These are phyloP conservation scores for Leccinum longicurvipes DNA, from an alignment of 768 basidiomycete species.

Conservation along the genomic window DNA sequence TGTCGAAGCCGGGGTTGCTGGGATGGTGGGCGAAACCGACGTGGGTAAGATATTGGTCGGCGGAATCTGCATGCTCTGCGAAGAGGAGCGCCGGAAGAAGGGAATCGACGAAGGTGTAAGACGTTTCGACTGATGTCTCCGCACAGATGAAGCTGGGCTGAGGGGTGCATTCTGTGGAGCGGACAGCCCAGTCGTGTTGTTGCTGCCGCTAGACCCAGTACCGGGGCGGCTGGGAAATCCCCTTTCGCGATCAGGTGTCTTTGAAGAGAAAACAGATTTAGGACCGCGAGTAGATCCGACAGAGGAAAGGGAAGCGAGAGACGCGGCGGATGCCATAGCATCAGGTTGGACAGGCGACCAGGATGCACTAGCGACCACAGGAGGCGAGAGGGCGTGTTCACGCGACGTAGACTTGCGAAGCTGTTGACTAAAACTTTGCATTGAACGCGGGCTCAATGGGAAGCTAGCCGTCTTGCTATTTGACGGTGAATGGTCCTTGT, in stretches of 20 bases:
- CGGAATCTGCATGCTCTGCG: slow-evolving; percentile 77
- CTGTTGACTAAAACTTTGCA: slow-evolving; percentile 60
- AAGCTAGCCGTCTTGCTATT: slow-evolving; percentile 49
- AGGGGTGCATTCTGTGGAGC: slow-evolving; percentile 58
- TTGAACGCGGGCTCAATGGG: slow-evolving; percentile 64
- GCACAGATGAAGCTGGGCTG: slow-evolving; percentile 68
- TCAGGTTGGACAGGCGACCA: slow-evolving; percentile 74
- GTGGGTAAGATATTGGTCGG: slow-evolving; percentile 39
- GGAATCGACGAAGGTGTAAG: slow-evolving; percentile 91
- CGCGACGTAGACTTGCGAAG: slow-evolving; percentile 67
- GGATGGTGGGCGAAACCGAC: slow-evolving; percentile 51
- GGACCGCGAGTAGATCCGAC: slow-evolving; percentile 59
- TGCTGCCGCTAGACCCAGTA: slow-evolving; percentile 75
- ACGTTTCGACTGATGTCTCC: slow-evolving; percentile 66
- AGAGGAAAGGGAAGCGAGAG: slow-evolving; percentile 71
- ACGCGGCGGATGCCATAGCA: slow-evolving; percentile 77
- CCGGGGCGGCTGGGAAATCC: slow-evolving; percentile 61
- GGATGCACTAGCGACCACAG: slow-evolving; percentile 40
- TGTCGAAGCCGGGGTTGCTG: slow-evolving; percentile 41
- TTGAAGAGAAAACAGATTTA: slow-evolving; percentile 41
- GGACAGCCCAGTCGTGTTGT: slow-evolving; percentile 55
- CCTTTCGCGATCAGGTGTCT: slow-evolving; percentile 60
- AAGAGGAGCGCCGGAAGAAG: slow-evolving; percentile 89
- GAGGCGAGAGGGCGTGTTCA: slow-evolving; percentile 52
- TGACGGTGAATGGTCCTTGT: slow-evolving; percentile 36